phyloP scores from a whole-genome alignment of 768 basidiomycete species.

The Xerocomellus dryophilus region DNA sequence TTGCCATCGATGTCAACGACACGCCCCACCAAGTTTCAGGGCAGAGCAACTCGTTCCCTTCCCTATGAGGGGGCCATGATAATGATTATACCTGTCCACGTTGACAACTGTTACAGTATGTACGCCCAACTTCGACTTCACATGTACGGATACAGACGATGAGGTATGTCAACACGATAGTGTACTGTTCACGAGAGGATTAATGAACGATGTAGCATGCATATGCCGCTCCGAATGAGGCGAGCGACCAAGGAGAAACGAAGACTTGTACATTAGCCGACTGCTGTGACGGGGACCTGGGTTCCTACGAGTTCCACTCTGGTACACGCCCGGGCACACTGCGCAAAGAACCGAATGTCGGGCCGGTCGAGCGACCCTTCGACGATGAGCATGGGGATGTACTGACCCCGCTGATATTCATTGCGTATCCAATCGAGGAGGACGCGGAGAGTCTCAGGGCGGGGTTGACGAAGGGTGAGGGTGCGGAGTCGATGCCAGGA shows the following conservation, averaged over 20 bases:
- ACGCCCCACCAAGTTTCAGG: not conserved
- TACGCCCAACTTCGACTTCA: not conserved
- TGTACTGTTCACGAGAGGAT: not conserved
- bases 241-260: not conserved
- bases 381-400: constrained; percentile 16
- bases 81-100: not conserved
- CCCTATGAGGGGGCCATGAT: not conserved
- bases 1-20: not conserved
- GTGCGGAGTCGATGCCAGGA: constrained; percentile 20
- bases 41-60: not conserved
- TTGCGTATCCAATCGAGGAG: constrained; percentile 23
- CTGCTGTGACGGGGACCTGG: not conserved
- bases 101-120: constrained; percentile 4
- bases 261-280: not conserved
- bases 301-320: constrained; percentile 15
- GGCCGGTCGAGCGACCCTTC: constrained; percentile 14
- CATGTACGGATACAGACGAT: constrained; percentile 5
- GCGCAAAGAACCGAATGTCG: constrained; percentile 19
- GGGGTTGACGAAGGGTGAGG: constrained; percentile 24
- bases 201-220: not conserved
- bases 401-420: constrained; percentile 8
- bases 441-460: constrained; percentile 18
- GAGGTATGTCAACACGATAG: not conserved
- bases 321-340: constrained; percentile 7
- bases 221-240: not conserved